Evolutionary conservation across 768 basidiomycete genomes (phyloP), one percentile per base, ranked within the genome.

Genomic region (Phanerochaete carnosa): DNA sequence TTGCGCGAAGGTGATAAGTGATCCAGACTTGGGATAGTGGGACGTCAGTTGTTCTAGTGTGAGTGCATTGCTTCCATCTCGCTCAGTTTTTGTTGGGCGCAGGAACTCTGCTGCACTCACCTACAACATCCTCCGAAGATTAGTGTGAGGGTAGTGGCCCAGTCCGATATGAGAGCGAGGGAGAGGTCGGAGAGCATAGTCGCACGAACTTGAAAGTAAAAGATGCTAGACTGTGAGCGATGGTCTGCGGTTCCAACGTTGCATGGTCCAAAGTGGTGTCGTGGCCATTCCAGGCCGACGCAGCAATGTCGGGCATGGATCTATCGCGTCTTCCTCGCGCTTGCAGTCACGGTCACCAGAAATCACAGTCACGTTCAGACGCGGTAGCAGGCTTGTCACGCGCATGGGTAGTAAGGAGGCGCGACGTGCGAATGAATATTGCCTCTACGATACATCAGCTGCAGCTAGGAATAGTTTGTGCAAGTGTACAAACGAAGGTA

Each of bases 121-220:
- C 87, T 87, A 79, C 95, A 97, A 73, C 95, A 97, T 1, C 95
- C 95, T 1, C 93, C 94, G 69, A 97, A 95, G 11, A 95, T 83
- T 23, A 95, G 77, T 1, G 84, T 76, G 26, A 95, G 71, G 0
- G 92, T 86, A 11, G 84, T 74, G 8, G 80, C 58, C 91, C 89
- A 94, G 59, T 81, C 72, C 28, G 65, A 65, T 33, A 68, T 51
- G 43, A 62, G 58, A 13, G 63, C 58, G 46, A 69, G 59, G 2
- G 68, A 60, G 37, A 69, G 35, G 1, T 61, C 67, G 7, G 33
- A 22, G 13, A 37, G 22, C 54, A 55, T 55, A 4, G 23, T 23
- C 32, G 19, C n/a, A 32, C 13, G 23, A 22, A 55, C 22, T 19
- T 2, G 23, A 29, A 51, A 22, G 51, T 11, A 2, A 32, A n/a